Conservation (phyloP, 495 filamentous ascomycete genomes). For the Astrothelium subdiscretum region DNA sequence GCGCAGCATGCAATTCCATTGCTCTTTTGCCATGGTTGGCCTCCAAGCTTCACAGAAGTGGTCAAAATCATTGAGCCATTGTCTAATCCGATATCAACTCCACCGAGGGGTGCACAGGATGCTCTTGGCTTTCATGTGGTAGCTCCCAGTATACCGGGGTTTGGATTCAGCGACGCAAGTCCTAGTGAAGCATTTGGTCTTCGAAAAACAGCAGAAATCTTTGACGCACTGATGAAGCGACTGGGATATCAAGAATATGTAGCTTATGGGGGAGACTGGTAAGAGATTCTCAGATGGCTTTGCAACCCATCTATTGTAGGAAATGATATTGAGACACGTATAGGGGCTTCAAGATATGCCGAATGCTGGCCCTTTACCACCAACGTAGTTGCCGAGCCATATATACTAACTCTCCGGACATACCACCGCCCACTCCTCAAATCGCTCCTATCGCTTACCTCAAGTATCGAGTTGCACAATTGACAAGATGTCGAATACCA, state of each 20-base stretch:
- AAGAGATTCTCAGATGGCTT: slow-evolving; percentile 1
- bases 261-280: slow-evolving; percentile 27
- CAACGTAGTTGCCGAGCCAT: slow-evolving; percentile 22
- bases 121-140: slow-evolving; percentile 29
- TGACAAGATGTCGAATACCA: slow-evolving; percentile 9
- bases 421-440: slow-evolving; percentile 19
- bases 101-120: slow-evolving; percentile 5
- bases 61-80: slow-evolving; percentile 24
- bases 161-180: slow-evolving; percentile 30
- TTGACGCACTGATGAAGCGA: slow-evolving; percentile 25
- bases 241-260: slow-evolving; percentile 30
- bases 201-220: slow-evolving; percentile 22
- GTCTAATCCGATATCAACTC: slow-evolving; percentile 20
- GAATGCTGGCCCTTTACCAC: slow-evolving; percentile 25
- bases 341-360: slow-evolving; percentile 30
- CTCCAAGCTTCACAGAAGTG: slow-evolving; percentile 25
- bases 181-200: slow-evolving; percentile 22
- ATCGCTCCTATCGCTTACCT: slow-evolving; percentile 14
- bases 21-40: slow-evolving; percentile 29
- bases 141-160: slow-evolving; percentile 28
- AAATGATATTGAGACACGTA: not conserved
- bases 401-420: slow-evolving; percentile 27
- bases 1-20: slow-evolving; percentile 26
- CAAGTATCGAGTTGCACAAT: slow-evolving; percentile 20
- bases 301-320: not conserved